Evolutionary conservation across 2,329 filamentous ascomycete species (phyloP).

Genomic region (Ophiostoma perfectum): DNA sequence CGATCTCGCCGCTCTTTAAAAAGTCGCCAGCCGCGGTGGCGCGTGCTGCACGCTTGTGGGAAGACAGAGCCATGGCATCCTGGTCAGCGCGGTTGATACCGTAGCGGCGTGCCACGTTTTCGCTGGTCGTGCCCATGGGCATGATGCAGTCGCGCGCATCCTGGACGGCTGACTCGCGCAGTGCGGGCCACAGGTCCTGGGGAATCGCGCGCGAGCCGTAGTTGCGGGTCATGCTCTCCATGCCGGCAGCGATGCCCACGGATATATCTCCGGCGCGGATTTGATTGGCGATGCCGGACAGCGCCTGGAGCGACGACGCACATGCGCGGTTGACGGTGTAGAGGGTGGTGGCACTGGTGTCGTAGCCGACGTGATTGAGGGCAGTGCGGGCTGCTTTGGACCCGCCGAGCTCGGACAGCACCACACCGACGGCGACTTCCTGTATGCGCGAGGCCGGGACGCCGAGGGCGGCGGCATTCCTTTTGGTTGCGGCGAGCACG

Average conservation of each 20-base stretch:
- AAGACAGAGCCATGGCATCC: slow-evolving; percentile 72
- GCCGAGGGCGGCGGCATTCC: slow-evolving; percentile 54
- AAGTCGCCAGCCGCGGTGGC: slow-evolving; percentile 68
- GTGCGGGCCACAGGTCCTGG: slow-evolving; percentile 68
- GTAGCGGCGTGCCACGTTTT: slow-evolving; percentile 80
- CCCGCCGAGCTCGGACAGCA: slow-evolving; percentile 85
- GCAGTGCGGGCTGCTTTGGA: slow-evolving; percentile 89
- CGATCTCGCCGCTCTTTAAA: slow-evolving; percentile 70
- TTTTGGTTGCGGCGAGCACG: slow-evolving; percentile 62
- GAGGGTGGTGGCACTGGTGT: slow-evolving; percentile 61
- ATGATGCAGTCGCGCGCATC: slow-evolving; percentile 83
- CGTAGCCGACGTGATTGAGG: slow-evolving; percentile 74
- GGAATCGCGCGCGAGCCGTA: slow-evolving; percentile 84
- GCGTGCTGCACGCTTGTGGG: slow-evolving; percentile 65
- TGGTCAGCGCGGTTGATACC: slow-evolving; percentile 68
- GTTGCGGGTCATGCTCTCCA: slow-evolving; percentile 95
- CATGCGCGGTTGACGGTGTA: slow-evolving; percentile 89
- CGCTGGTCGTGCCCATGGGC: slow-evolving; percentile 86
- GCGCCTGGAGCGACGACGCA: slow-evolving; percentile 68
- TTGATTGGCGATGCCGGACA: slow-evolving; percentile 66
- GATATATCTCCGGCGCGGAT: slow-evolving; percentile 71
- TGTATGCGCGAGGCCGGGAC: slow-evolving; percentile 65
- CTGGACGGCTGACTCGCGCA: slow-evolving; percentile 58
- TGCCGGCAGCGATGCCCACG: slow-evolving; percentile 75
- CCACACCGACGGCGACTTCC: slow-evolving; percentile 81